phyloP scores from a whole-genome alignment of 1,284 basidiomycete genomes.

The Singerocomus inundabilis region DNA sequence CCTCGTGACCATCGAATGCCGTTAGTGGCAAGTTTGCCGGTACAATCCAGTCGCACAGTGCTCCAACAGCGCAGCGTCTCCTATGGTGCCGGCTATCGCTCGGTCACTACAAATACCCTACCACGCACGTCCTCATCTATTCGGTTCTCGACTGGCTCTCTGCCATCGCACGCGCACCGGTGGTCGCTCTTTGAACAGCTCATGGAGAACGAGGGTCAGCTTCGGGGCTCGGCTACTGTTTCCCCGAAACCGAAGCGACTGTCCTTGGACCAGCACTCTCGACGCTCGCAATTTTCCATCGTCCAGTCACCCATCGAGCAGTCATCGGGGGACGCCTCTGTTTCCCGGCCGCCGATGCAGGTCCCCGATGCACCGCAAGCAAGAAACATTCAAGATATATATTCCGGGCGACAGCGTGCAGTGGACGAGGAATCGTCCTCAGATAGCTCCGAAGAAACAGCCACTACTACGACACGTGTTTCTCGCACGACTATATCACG shows the following conservation, averaged over 20 bases:
- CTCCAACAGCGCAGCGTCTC: constrained; percentile 19
- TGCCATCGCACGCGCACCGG: constrained; percentile 32
- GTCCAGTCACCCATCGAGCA: constrained; percentile 20
- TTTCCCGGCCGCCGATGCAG: background rate
- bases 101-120: constrained; percentile 1
- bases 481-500: constrained; percentile 3
- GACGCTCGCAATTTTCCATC: background rate
- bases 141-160: background rate
- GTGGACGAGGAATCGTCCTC: constrained; percentile 20
- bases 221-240: constrained; percentile 25
- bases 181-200: constrained; percentile 73
- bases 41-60: constrained; percentile 4
- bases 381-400: background rate
- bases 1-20: constrained; percentile 14
- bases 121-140: background rate
- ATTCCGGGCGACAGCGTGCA: background rate
- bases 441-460: constrained; percentile 23
- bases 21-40: constrained; percentile 11
- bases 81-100: background rate
- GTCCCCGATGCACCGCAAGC: background rate
- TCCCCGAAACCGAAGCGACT: constrained; percentile 5
- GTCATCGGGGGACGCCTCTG: constrained; percentile 7
- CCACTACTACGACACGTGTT: constrained; percentile 8
- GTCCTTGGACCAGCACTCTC: constrained; percentile 4
- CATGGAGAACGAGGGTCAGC: constrained; percentile 61